Percentiles rank a stretch among this genome's conserved stretches.
Conservation (phyloP, 163 green algal genomes). For the Prototheca cutis region DNA sequence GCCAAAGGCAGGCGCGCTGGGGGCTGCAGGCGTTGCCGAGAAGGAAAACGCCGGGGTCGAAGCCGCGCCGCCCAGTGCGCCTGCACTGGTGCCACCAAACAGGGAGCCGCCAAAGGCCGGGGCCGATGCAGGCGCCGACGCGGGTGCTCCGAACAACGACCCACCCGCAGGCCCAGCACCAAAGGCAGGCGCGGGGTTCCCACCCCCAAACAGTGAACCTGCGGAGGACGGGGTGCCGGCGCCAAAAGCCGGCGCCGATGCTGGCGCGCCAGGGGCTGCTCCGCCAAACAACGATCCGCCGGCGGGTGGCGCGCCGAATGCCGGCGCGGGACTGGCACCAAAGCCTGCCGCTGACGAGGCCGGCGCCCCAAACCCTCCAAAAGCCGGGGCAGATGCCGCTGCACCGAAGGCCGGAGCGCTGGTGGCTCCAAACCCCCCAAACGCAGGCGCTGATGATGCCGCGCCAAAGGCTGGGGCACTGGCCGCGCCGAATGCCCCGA, state of each 20-base stretch:
- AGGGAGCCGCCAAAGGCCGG: conserved; percentile 29
- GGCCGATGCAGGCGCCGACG: conserved; percentile 8
- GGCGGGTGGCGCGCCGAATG: conserved; percentile 5
- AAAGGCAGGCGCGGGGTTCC: conserved; percentile 4
- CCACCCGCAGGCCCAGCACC: not conserved
- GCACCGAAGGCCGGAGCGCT: conserved; percentile 30
- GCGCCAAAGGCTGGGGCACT: conserved; percentile 2
- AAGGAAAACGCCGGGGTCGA: conserved; percentile 23
- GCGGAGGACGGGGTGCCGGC: conserved; percentile 1
- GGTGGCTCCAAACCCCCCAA: conserved; percentile 4
- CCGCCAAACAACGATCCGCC: conserved; percentile 30
- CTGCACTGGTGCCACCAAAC: conserved; percentile 31
- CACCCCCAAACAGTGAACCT: too few species aligned
- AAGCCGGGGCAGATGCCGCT: not conserved
- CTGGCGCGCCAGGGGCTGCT: not conserved
- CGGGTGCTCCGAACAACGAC: conserved; percentile 6
- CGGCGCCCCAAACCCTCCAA: conserved; percentile 24
- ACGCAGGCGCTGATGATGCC: not conserved
- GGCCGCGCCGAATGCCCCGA: conserved; percentile 10
- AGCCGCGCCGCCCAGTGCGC: conserved; percentile 34
- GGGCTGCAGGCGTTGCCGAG: conserved; percentile 17
- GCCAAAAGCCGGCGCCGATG: conserved; percentile 22
- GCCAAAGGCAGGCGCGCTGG: conserved; percentile 38
- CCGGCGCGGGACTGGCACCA: not conserved
- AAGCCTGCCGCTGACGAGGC: too few species aligned